These are phyloP conservation scores for Talaromyces sp. DNA, from an alignment of 2,329 filamentous ascomycete species.

Conservation along the genomic window DNA sequence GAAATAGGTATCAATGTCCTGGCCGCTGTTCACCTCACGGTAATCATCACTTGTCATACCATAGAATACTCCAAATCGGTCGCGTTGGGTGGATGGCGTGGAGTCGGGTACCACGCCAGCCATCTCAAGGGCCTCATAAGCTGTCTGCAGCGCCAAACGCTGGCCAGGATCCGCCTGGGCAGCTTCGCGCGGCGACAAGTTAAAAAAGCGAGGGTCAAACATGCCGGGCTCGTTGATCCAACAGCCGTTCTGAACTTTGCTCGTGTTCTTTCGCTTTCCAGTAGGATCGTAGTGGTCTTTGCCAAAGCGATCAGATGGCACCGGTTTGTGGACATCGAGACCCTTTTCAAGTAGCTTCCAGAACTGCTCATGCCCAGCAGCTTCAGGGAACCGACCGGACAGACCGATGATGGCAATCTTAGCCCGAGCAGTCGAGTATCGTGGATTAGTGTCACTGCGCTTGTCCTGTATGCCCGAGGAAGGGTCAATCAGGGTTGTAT, in stretches of 20 bases:
- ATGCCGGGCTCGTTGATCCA: slow-evolving; percentile 30
- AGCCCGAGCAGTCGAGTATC: not conserved
- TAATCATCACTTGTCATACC: slow-evolving; percentile 55
- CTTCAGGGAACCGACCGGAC: slow-evolving; percentile 68
- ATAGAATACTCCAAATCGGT: slow-evolving; percentile 65
- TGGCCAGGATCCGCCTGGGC: slow-evolving; percentile 75
- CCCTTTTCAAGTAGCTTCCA: slow-evolving; percentile 51
- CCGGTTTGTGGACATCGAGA: slow-evolving; percentile 6
- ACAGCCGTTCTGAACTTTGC: slow-evolving; percentile 25
- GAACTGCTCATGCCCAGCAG: slow-evolving; percentile 30
- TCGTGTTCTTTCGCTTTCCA: slow-evolving; percentile 26
- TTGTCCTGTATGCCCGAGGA: not conserved
- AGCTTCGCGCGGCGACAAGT: slow-evolving; percentile 65
- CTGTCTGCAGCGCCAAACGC: slow-evolving; percentile 65
- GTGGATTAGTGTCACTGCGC: not conserved
- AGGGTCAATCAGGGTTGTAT: not conserved
- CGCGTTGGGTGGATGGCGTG: slow-evolving; percentile 57
- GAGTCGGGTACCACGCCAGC: slow-evolving; percentile 67
- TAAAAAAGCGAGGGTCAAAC: slow-evolving; percentile 36
- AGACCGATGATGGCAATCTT: slow-evolving; percentile 73
- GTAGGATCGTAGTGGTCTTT: slow-evolving; percentile 27
- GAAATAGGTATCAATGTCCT: slow-evolving; percentile 64
- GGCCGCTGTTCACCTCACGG: slow-evolving; percentile 65
- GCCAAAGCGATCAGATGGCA: slow-evolving; percentile 31
- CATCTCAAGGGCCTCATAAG: slow-evolving; percentile 74